Base-by-base conservation (phyloP, 202 grass and related monocot genomes). In the Brachypodium distachyon region DNA sequence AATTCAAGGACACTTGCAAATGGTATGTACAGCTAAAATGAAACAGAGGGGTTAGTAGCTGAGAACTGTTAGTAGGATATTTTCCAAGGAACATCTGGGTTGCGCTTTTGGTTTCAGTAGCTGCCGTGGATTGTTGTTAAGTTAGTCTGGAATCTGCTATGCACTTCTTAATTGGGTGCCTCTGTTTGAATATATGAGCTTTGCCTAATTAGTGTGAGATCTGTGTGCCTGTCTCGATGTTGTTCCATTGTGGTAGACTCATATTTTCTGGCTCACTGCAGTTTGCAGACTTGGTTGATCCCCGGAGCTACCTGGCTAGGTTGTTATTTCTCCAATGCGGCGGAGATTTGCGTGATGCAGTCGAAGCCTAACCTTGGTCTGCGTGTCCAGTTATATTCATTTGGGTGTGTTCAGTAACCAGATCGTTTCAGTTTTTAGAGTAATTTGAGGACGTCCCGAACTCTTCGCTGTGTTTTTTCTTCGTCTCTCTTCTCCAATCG, bases 71-170 rank as follows among this genome's bases (percentile, higher is more conserved):
- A 49, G 73, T 36, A 77, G 41, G 73, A 62, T 77, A 69, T 55
- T 77, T 61, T 27, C 65, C 10, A 68, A 44, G 49, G 38, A 47
- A 38, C 52, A 38, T 77, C 55, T 61, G 42, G 22, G 27, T 71
- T 72, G 21, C 12, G 1, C 31, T 76, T 86, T 67, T 60, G 47
- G 40, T 60, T 72, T 58, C 55, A 39, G 27, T 80, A 69, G 77
- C 50, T 80, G 42, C 76, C 6, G 23, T 7, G 11, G 34, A 48
- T 86, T 68, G n/a, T n/a, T n/a, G 31, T 51, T 76, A 52, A 43
- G 19, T 43, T 58, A 57, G n/a, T 42, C 21, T 61, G 61, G 61
- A 55, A 41, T 78, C 34, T 43, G 47, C 55, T 43, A 29, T 67
- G 75, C 61, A 42, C 76, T 78, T 67, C 4, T 31, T 44, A 17